A percentile compares a stretch with the other conserved stretches of the same genome.
These are phyloP conservation scores for Thyridium curvatum DNA, from an alignment of 2,329 filamentous ascomycete species.

Conservation along the genomic window DNA sequence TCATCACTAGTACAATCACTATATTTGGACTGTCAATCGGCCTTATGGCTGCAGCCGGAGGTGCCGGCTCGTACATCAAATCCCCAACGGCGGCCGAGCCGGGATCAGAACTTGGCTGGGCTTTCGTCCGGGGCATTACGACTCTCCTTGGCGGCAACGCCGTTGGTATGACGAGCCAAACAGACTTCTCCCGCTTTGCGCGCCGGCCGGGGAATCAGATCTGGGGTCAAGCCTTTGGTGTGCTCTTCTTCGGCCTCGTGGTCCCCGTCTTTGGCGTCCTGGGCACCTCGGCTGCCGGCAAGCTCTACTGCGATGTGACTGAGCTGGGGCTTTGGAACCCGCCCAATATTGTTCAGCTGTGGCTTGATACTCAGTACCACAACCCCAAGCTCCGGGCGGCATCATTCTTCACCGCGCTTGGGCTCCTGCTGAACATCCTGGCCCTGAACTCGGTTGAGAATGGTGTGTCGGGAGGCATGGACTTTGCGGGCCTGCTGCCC, in stretches of 20 bases:
- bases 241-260: constrained; percentile 4
- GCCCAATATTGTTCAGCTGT: constrained; percentile 6
- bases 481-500: constrained; percentile 24
- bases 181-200: constrained; percentile 7
- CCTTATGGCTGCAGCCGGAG: constrained; percentile 20
- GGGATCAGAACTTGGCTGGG: constrained; percentile 24
- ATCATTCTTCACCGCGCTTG: constrained; percentile 21
- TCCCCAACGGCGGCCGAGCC: constrained; percentile 15
- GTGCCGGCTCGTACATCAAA: constrained; percentile 18
- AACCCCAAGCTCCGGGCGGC: constrained; percentile 12
- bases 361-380: constrained; percentile 6
- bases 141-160: constrained; percentile 22
- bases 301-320: constrained; percentile 4
- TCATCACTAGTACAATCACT: constrained; percentile 14
- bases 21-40: constrained; percentile 26
- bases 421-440: constrained; percentile 27
- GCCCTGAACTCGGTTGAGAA: constrained; percentile 35
- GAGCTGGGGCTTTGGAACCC: constrained; percentile 5
- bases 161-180: constrained; percentile 7
- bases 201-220: constrained; percentile 5
- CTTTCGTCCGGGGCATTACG: constrained; percentile 29
- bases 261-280: constrained; percentile 6
- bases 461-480: constrained; percentile 13
- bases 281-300: constrained; percentile 5
- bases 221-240: constrained; percentile 5